phyloP scores from a whole-genome alignment of 345 rosid species.

The Citrus sp. region DNA sequence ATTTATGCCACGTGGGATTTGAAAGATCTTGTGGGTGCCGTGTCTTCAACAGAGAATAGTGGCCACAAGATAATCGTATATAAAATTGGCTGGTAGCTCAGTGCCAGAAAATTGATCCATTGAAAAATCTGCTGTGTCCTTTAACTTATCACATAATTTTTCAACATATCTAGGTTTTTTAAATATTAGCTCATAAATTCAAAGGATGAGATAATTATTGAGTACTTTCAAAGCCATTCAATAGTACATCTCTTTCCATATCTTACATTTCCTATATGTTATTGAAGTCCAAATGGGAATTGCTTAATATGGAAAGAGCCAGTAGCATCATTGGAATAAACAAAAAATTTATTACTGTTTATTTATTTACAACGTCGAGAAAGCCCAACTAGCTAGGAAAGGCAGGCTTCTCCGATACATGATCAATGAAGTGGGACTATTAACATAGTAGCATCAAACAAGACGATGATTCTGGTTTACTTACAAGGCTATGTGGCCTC shows the following conservation, averaged over 20 bases:
- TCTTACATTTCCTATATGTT: background rate
- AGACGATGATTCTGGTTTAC: background rate
- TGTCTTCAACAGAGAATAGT: background rate
- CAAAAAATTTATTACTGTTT: too few species aligned
- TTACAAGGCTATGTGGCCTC: background rate
- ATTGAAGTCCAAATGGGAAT: background rate
- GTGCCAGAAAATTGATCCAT: background rate
- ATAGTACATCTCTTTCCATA: background rate
- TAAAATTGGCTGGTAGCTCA: background rate
- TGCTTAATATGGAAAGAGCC: background rate
- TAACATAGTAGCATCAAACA: background rate
- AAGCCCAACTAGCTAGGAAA: background rate
- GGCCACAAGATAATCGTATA: background rate
- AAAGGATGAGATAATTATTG: too few species aligned
- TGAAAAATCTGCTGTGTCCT: background rate
- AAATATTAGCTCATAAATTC: too few species aligned
- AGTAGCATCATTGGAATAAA: background rate
- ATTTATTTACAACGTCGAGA: background rate
- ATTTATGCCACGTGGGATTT: slow-evolving; percentile 38
- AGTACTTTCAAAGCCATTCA: too few species aligned
- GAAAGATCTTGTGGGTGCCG: slow-evolving; percentile 25
- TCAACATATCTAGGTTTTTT: too few species aligned
- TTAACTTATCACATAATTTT: background rate
- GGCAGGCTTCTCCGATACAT: background rate
- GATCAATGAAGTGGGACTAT: background rate